Evolutionary conservation across 257 asterid genomes (phyloP), one percentile per base, ranked within the genome.

Genomic region (Rhazya stricta): DNA sequence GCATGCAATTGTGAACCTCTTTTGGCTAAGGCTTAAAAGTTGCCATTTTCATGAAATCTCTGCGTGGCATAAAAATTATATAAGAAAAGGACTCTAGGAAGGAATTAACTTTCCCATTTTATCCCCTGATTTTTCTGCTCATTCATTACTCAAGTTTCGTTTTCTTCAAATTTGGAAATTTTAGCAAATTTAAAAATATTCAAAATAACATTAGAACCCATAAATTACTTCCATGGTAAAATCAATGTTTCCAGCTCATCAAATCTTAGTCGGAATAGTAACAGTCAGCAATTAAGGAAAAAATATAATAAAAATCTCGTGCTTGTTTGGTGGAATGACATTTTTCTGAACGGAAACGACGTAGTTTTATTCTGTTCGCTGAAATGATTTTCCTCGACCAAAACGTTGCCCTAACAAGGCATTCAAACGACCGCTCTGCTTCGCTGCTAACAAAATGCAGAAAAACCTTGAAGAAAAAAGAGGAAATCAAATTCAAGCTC

Each of bases 341-440:
- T 73, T 72, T n/a, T 76, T 62, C 9, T 32, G 29, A 25, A 16
- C 4, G 43, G 70, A 78, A 51, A 81, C 83, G 92, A 78, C 83
- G 41, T 9, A 85, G 87, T 83, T 75, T 77, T 13, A 15, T 62
- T 23, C 15, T 42, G 27, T 30, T 36, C 70, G 25, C 15, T 69
- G 57, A 57, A 54, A 60, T 27, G 63, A 50, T 45, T 32, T 68
- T 74, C 53, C 67, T 68, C 67, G 73, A 65, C 50, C 41, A 54
- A 79, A 67, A 45, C 79, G 73, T 71, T 67, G 76, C 78, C 84
- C 84, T 78, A 81, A 72, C 19, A 36, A 66, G 25, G 30, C 45
- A 66, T 66, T 37, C 48, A 70, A 46, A 48, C 80, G 53, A 51
- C 30, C 45, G 73, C 58, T 41, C 42, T 16, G 34, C 72, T 42